These are phyloP conservation scores for Phytophthora melonis DNA, from an alignment of 352 stramenopile genomes.

Conservation along the genomic window DNA sequence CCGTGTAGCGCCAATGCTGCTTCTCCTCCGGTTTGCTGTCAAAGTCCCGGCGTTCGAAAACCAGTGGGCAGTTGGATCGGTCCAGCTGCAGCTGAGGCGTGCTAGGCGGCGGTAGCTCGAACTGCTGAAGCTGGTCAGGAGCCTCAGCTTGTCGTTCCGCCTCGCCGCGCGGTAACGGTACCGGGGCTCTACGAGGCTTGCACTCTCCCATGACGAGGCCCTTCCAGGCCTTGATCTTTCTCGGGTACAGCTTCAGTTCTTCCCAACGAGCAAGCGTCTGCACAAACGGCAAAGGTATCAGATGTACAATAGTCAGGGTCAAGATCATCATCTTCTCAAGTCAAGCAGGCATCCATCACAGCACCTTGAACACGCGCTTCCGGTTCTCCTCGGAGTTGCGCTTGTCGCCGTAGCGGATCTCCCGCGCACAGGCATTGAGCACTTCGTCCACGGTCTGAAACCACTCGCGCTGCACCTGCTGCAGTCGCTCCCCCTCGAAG, in stretches of 20 bases:
- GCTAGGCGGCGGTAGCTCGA: slow-evolving; percentile 61
- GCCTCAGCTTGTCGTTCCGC: slow-evolving; percentile 71
- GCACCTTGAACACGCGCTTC: slow-evolving; percentile 84
- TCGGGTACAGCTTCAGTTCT: slow-evolving; percentile 80
- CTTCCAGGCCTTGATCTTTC: slow-evolving; percentile 87
- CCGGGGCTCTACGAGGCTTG: slow-evolving; percentile 65
- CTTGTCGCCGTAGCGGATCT: slow-evolving; percentile 76
- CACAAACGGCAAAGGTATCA: neutral
- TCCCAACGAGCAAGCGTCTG: slow-evolving; percentile 86
- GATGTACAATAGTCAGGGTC: neutral
- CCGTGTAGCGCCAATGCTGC: slow-evolving; percentile 86
- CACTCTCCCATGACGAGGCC: slow-evolving; percentile 71
- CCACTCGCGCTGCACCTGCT: slow-evolving; percentile 76
- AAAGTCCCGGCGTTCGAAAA: slow-evolving; percentile 79
- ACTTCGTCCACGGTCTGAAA: slow-evolving; percentile 86
- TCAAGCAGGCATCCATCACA: neutral
- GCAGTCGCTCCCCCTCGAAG: slow-evolving; percentile 66
- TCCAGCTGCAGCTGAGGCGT: slow-evolving; percentile 65
- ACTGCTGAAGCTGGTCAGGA: slow-evolving; percentile 80
- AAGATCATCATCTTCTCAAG: neutral
- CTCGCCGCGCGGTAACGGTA: slow-evolving; percentile 68
- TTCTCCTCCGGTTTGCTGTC: slow-evolving; percentile 68
- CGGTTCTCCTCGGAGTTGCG: slow-evolving; percentile 68
- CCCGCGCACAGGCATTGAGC: slow-evolving; percentile 71
- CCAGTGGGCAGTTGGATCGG: slow-evolving; percentile 73